Base-by-base conservation (phyloP, 495 filamentous ascomycete genomes). In the Aspergillus saccharolyticus region DNA sequence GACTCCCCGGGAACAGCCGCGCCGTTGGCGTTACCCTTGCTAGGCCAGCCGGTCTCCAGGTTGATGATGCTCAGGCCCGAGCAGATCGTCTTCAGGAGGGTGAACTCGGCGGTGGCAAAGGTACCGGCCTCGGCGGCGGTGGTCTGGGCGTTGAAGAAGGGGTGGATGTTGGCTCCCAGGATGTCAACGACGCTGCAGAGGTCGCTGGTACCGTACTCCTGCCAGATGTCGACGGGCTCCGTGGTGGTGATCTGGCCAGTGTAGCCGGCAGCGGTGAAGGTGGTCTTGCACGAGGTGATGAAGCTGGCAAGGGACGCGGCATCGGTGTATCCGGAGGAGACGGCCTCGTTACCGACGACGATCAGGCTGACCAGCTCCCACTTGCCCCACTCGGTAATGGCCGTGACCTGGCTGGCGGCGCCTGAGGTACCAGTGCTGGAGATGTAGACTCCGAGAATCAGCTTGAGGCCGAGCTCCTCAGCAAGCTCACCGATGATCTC, bases 31-130 rank as follows among this genome's bases (percentile, higher is more conserved):
- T 69, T 56, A 66, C 93, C 91, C 15, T 64, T 58, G 44, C 72
- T 86, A 62, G 93, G 93, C 93, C 93, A 97, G 65, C 93, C 93
- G 39, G 88, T 89, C 84, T 97, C 93, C 54, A 96, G 78, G 76
- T 91, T 88, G 71, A 87, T 80, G 54, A 81, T 87, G 20, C 74
- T 64, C 78, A 84, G 84, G 67, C 79, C 79, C 24, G 70, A 54
- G 80, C 93, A 97, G 56, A 85, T 69, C 0, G 63, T 65, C 63
- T 85, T 78, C 48, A 94, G 82, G 61, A 85, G 68, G 14, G 78
- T 70, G 54, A 93, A 80, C 79, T 95, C 84, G 57, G 69, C 54
- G 44, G 72, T 67, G 57, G 89, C 85, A 72, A 96, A 96, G 42
- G 69, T 63, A 70, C 93, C 93, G 47, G 92, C 93, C 46, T 81